Base-by-base conservation (phyloP, 371 early-diverging fungal species). In the Saksenaea vasiformis region DNA sequence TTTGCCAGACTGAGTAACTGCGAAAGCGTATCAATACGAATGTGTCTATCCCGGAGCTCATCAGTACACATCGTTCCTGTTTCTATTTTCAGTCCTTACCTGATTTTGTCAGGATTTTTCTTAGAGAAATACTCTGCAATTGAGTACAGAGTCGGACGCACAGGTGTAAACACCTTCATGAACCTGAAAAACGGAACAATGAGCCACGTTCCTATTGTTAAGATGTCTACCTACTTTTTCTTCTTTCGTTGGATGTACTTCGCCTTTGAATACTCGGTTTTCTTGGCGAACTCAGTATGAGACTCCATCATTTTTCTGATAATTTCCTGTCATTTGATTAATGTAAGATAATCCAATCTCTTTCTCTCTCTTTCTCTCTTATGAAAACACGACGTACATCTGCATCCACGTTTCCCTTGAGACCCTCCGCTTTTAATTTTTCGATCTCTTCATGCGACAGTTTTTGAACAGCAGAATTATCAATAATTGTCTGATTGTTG, bases 211-310 rank as follows among this genome's bases (percentile, higher is more conserved):
- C 35, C 19, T 63, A 27, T 7, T 36, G 15, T 5, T 41, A 14
- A 22, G 10, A 47, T 0, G 19, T 10, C 27, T 28, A 13, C 67
- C 56, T 79, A 91, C 94, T 97, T 98, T 69, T 87, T 85, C 77
- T 93, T 89, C 78, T 98, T 98, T 67, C 94, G 86, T 66, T 90
- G 86, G 60, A 97, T 91, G 65, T 97, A 98, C 78, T 98, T 98
- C 19, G 95, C 93, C 80, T 98, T 95, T 2, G 98, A 92, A 68
- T 89, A 98, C 66, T 93, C 95, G 0, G 98, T 98, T 80, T 98
- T 98, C 59, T 89, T 85, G 35, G 91, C 91, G 70, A 96, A 97
- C 8, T 91, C 79, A 11, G 84, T 72, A 74, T 95, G 94, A 69
- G 93, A 94, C 60, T 88, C 91, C 5, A 92, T 85, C 63, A 97